Evolutionary conservation across 2,329 filamentous ascomycete genomes (phyloP).

Genomic region (Botrytis cinerea): DNA sequence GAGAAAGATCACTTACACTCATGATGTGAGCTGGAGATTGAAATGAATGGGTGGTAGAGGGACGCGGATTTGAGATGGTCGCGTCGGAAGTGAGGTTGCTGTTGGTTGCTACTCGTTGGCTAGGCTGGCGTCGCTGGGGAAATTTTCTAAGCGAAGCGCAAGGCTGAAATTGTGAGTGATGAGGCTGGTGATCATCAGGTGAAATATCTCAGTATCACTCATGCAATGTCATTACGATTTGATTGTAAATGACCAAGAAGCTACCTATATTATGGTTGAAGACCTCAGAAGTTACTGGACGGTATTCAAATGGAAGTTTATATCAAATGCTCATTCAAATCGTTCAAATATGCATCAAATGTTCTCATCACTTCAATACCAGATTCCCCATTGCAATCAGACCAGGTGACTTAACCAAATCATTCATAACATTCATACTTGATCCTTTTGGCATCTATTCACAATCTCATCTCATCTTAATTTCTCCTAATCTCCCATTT

Average conservation of each 20-base stretch:
- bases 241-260: too few relatives aligned
- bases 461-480: constrained; percentile 25
- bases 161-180: constrained; percentile 9
- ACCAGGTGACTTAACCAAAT: constrained; percentile 10
- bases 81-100: constrained; percentile 22
- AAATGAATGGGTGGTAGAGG: constrained; percentile 11
- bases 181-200: constrained; percentile 1
- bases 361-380: neutral
- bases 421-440: constrained; percentile 8
- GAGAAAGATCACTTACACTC: constrained; percentile 41
- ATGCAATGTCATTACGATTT: neutral
- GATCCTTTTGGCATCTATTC: neutral
- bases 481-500: constrained; percentile 72
- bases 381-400: neutral
- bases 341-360: neutral
- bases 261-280: neutral
- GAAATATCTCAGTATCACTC: neutral
- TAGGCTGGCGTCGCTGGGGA: constrained; percentile 28
- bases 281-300: neutral
- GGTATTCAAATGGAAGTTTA: neutral
- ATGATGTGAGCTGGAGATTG: constrained; percentile 35
- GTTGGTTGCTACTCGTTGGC: neutral
- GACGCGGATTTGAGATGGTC: constrained; percentile 28
- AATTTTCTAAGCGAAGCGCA: constrained; percentile 22
- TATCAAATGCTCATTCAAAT: neutral